Evolutionary conservation across 768 basidiomycete species (phyloP).

Genomic region (Boletus pseudopeckii): DNA sequence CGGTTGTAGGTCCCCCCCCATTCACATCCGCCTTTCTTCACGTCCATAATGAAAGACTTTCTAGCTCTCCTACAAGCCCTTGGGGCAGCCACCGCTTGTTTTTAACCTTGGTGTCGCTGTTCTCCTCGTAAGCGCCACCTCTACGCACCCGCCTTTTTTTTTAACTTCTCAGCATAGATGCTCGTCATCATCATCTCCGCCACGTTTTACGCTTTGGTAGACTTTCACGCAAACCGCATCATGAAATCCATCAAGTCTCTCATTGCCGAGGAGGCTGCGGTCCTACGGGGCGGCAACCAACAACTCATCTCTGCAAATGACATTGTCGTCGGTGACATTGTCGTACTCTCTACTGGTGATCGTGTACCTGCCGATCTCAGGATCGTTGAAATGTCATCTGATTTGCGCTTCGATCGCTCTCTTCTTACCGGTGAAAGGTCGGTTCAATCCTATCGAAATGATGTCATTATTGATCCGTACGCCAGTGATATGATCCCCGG

Average conservation of each 20-base stretch:
- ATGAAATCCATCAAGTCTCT: constrained; percentile 58
- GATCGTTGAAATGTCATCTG: constrained; percentile 48
- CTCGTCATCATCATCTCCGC: constrained; percentile 42
- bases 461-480: neutral
- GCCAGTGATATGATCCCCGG: constrained; percentile 42
- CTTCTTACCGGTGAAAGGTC: constrained; percentile 51
- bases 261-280: constrained; percentile 55
- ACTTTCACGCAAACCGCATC: constrained; percentile 46
- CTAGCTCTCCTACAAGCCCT: constrained; percentile 50
- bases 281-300: constrained; percentile 48
- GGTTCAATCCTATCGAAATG: neutral
- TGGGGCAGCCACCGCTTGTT: constrained; percentile 40
- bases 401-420: constrained; percentile 51
- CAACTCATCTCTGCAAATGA: constrained; percentile 49
- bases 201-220: constrained; percentile 48
- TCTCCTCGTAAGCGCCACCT: constrained; percentile 39
- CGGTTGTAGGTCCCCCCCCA: constrained; percentile 31
- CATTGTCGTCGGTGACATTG: constrained; percentile 56
- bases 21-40: neutral
- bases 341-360: constrained; percentile 52
- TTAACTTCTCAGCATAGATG: constrained; percentile 25
- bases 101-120: constrained; percentile 53
- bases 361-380: constrained; percentile 60
- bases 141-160: neutral
- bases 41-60: constrained; percentile 14